phyloP scores from a whole-genome alignment of 352 stramenopile species.

The Globisporangium mamillatum region DNA sequence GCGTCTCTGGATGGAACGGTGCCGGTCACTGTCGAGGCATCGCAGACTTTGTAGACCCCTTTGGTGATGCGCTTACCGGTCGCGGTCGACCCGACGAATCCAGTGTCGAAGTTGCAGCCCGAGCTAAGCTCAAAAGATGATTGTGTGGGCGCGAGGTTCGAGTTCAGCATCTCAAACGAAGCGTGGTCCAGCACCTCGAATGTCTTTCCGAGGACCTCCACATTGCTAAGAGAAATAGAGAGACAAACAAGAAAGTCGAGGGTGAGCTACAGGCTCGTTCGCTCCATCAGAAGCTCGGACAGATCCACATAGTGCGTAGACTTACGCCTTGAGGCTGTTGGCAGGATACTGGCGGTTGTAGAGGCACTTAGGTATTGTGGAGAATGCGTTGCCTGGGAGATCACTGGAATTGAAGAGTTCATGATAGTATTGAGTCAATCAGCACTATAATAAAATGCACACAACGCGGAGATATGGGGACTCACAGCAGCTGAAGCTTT shows the following conservation, averaged over 20 bases:
- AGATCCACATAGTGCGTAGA: background rate
- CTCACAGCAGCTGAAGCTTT: conserved; percentile 13
- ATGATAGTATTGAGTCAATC: background rate
- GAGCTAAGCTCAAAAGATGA: conserved; percentile 14
- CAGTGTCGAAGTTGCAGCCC: conserved; percentile 17
- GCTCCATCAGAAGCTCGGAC: too few species aligned
- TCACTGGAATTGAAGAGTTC: conserved; percentile 15
- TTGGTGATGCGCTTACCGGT: conserved; percentile 11
- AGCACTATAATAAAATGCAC: background rate
- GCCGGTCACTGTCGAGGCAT: conserved; percentile 9
- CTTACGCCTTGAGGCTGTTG: conserved; percentile 24
- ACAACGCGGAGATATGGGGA: background rate
- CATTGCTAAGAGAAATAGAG: conserved; percentile 6
- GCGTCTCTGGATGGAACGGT: background rate
- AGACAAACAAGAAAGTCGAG: background rate
- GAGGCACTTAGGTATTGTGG: conserved; percentile 24
- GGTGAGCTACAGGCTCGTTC: background rate
- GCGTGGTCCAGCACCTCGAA: conserved; percentile 18
- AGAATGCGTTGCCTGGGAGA: conserved; percentile 21
- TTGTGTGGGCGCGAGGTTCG: conserved; percentile 10
- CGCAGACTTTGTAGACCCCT: conserved; percentile 20
- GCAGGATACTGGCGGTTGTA: conserved; percentile 27
- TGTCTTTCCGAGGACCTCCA: conserved; percentile 10
- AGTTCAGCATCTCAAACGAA: conserved; percentile 6
- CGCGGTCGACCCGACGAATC: conserved; percentile 4